A percentile compares a stretch with the other conserved stretches of the same genome.
Conservation (phyloP, 1,284 basidiomycete species). For the Psilocybe mexicana region DNA sequence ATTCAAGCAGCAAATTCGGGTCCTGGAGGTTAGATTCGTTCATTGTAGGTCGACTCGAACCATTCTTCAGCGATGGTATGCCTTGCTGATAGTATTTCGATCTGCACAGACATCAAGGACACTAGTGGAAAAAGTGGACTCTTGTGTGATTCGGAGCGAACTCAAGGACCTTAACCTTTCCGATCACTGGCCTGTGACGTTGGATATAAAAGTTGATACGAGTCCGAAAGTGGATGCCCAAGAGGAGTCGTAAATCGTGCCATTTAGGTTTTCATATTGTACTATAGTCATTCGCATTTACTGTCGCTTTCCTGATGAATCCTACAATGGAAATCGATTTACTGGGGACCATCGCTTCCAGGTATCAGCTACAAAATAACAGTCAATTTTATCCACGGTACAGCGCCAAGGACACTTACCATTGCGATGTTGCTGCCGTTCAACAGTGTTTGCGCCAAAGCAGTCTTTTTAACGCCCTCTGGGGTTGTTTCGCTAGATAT, state of each 20-base stretch:
- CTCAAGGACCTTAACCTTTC: conserved; percentile 8
- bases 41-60: conserved; percentile 2
- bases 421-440: conserved; percentile 99
- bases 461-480: conserved; percentile 80
- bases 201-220: conserved; percentile 4
- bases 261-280: not conserved
- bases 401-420: conserved; percentile 48
- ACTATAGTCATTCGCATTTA: not conserved
- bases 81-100: not conserved
- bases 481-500: conserved; percentile 76
- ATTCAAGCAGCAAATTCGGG: conserved; percentile 4
- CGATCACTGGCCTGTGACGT: conserved; percentile 10
- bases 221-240: not conserved
- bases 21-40: conserved; percentile 10
- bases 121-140: conserved; percentile 3
- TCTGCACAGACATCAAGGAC: not conserved
- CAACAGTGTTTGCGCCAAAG: conserved; percentile 87
- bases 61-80: not conserved
- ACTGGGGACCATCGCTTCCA: conserved; percentile 74
- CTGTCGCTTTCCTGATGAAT: not conserved
- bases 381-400: not conserved
- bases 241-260: not conserved
- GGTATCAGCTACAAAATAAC: conserved; percentile 61
- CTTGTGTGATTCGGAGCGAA: conserved; percentile 8
- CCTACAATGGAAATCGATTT: conserved; percentile 7